Percentiles rank a stretch among this genome's conserved stretches.
These are phyloP conservation scores for Periconia sp. DNA, from an alignment of 2,329 filamentous ascomycete genomes.

Conservation along the genomic window DNA sequence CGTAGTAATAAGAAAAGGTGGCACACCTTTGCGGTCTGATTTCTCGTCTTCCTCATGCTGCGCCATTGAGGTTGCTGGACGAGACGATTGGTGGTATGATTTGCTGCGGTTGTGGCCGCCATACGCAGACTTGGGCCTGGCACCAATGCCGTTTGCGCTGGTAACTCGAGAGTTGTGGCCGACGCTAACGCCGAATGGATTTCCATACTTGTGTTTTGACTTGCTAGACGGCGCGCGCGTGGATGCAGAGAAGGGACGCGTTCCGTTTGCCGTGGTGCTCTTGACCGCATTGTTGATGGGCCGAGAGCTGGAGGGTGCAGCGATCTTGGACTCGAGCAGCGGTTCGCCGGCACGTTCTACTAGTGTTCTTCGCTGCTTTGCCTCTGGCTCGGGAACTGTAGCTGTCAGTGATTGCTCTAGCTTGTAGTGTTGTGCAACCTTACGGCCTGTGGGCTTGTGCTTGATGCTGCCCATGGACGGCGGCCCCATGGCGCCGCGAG, in stretches of 20 bases:
- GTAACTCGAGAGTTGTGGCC: slow-evolving; percentile 59
- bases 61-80: slow-evolving; percentile 48
- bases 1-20: slow-evolving; percentile 48
- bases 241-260: slow-evolving; percentile 37
- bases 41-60: slow-evolving; percentile 49
- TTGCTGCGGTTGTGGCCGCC: slow-evolving; percentile 53
- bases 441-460: slow-evolving; percentile 59
- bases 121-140: slow-evolving; percentile 58
- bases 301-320: slow-evolving; percentile 52
- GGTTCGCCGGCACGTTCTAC: slow-evolving; percentile 55
- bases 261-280: slow-evolving; percentile 51
- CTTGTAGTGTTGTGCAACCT: slow-evolving; percentile 19
- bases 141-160: slow-evolving; percentile 36
- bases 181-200: slow-evolving; percentile 60
- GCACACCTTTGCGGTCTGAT: slow-evolving; percentile 54
- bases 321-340: slow-evolving; percentile 49
- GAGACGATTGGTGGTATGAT: slow-evolving; percentile 51
- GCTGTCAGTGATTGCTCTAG: slow-evolving; percentile 23
- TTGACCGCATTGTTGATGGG: slow-evolving; percentile 51
- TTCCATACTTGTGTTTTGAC: slow-evolving; percentile 50
- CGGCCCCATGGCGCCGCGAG: slow-evolving; percentile 55
- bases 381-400: slow-evolving; percentile 54
- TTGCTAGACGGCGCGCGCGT: slow-evolving; percentile 51
- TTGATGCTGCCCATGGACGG: slow-evolving; percentile 55
- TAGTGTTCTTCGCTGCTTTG: slow-evolving; percentile 59